phyloP scores from a whole-genome alignment of 1,284 basidiomycete genomes.

The Leucoagaricus sp. region DNA sequence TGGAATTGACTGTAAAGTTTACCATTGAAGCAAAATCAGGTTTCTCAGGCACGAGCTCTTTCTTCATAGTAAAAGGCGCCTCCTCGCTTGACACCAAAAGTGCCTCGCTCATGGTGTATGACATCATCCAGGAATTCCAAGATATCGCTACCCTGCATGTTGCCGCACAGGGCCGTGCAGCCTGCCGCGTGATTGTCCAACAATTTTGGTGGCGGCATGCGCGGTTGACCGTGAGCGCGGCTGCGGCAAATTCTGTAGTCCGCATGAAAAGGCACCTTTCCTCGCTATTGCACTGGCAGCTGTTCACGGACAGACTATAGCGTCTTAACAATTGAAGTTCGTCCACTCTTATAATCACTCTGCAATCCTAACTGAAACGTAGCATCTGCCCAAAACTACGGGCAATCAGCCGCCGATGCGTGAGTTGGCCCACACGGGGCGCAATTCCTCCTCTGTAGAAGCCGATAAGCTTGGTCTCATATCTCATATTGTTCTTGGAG shows the following conservation, averaged over 20 bases:
- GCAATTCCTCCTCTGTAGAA: slow-evolving; percentile 71
- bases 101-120: slow-evolving; percentile 41
- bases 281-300: slow-evolving; percentile 92
- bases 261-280: slow-evolving; percentile 72
- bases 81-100: slow-evolving; percentile 27
- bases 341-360: slow-evolving; percentile 1
- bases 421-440: slow-evolving; percentile 81
- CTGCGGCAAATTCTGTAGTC: too few relatives aligned
- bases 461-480: slow-evolving; percentile 79
- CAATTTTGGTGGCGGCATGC: too few relatives aligned
- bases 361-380: background rate
- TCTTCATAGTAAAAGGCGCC: slow-evolving; percentile 34
- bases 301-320: slow-evolving; percentile 70
- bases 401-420: slow-evolving; percentile 79
- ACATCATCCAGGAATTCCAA: slow-evolving; percentile 70
- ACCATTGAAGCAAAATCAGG: background rate
- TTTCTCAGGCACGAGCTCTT: background rate
- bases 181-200: too few relatives aligned
- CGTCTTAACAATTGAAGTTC: slow-evolving; percentile 78
- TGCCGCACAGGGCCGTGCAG: too few relatives aligned
- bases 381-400: slow-evolving; percentile 76
- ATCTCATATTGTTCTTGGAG: slow-evolving; percentile 73
- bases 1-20: slow-evolving; percentile 72
- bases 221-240: too few relatives aligned
- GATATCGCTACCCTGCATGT: slow-evolving; percentile 67